Evolutionary conservation across 2,329 filamentous ascomycete genomes (phyloP).

Genomic region (Calonectria leucothoes): DNA sequence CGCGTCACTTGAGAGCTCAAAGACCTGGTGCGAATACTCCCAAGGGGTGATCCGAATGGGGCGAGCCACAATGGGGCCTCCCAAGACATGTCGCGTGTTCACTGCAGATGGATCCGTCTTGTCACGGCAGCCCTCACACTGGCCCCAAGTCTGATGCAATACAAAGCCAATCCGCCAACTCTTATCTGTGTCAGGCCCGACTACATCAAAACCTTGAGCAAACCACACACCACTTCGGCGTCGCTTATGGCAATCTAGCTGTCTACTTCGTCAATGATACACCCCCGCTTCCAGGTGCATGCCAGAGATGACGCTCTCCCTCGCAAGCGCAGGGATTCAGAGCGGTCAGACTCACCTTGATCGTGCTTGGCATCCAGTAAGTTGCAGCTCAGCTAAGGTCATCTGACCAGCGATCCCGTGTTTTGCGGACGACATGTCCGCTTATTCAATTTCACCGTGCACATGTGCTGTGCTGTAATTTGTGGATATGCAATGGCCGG

Average conservation of each 20-base stretch:
- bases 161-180: neutral
- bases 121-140: neutral
- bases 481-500: neutral
- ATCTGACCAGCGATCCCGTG: constrained; percentile 1
- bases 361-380: neutral
- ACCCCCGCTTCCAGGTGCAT: neutral
- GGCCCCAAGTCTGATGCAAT: neutral
- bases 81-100: constrained; percentile 6
- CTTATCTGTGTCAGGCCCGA: neutral
- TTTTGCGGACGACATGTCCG: neutral
- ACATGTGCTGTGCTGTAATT: constrained; percentile 1
- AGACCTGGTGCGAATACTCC: neutral
- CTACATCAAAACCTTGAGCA: neutral
- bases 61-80: neutral
- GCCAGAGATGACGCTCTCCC: neutral
- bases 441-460: neutral
- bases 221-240: neutral
- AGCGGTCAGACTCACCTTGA: constrained; percentile 4
- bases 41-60: neutral
- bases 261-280: neutral
- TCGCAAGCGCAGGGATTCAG: neutral
- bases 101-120: neutral
- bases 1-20: neutral
- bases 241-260: neutral
- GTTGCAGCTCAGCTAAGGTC: constrained; percentile 4